These are phyloP conservation scores for Codiaeum variegatum DNA, from an alignment of 441 rosid genomes.

Conservation along the genomic window DNA sequence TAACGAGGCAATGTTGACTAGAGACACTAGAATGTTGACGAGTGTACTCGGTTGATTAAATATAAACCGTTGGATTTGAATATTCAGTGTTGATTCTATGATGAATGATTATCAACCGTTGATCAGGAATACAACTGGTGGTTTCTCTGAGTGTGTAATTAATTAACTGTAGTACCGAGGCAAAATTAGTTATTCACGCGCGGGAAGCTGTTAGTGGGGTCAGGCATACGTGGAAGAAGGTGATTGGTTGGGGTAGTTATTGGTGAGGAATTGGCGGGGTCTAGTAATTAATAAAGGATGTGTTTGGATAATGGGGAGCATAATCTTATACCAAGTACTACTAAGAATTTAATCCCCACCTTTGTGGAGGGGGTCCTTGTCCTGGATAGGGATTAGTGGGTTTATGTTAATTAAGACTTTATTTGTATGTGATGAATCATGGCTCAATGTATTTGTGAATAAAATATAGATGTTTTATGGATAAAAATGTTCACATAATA, in stretches of 20 bases:
- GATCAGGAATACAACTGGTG: conserved; percentile 29
- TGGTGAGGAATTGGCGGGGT: conserved; percentile 8
- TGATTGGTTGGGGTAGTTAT: background rate
- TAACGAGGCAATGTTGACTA: conserved; percentile 29
- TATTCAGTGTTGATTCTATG: background rate
- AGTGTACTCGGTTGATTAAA: conserved; percentile 13
- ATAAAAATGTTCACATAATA: too few species aligned
- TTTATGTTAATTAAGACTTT: background rate
- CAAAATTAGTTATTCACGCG: conserved; percentile 16
- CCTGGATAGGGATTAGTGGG: conserved; percentile 11
- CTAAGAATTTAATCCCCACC: conserved; percentile 3
- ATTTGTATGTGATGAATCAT: too few species aligned
- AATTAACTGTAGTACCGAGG: conserved; percentile 14
- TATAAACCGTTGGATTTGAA: conserved; percentile 16
- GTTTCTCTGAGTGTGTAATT: background rate
- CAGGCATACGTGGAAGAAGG: background rate
- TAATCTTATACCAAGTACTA: conserved; percentile 15
- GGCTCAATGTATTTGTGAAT: too few species aligned
- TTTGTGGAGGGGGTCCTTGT: conserved; percentile 22
- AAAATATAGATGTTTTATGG: too few species aligned
- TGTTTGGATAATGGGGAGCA: conserved; percentile 29
- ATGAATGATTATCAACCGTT: conserved; percentile 22
- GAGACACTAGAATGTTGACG: conserved; percentile 26
- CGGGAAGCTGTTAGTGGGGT: conserved; percentile 17
- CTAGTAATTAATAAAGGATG: conserved; percentile 7